Evolutionary conservation across 768 basidiomycete genomes (phyloP).

Genomic region (Chalciporus pseudorubinellus): DNA sequence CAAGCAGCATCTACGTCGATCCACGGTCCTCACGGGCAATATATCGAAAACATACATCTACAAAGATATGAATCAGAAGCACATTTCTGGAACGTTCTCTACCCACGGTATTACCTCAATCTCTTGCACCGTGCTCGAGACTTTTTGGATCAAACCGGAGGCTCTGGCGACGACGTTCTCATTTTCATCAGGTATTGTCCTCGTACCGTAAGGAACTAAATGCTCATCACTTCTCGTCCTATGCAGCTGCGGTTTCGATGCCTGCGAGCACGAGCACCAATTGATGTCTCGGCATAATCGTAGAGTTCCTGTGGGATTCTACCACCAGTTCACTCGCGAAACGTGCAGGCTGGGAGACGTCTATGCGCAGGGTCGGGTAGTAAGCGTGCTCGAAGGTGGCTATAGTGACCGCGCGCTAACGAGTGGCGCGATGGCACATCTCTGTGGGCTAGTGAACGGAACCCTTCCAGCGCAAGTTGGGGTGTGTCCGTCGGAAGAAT

Average conservation of each 20-base stretch:
- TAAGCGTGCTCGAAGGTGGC: conserved; percentile 94
- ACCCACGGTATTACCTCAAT: conserved; percentile 57
- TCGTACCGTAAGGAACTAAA: too few species aligned
- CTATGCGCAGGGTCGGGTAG: conserved; percentile 64
- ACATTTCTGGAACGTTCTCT: conserved; percentile 43
- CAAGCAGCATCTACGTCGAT: conserved; percentile 71
- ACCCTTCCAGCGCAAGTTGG: not conserved
- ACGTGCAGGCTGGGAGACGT: conserved; percentile 56
- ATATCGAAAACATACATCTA: conserved; percentile 31
- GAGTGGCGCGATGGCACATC: conserved; percentile 80
- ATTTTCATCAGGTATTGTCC: conserved; percentile 76
- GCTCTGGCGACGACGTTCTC: conserved; percentile 64
- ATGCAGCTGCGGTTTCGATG: conserved; percentile 88
- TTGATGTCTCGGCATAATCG: conserved; percentile 88
- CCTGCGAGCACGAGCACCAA: conserved; percentile 85
- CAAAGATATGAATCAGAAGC: conserved; percentile 14
- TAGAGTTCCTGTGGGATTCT: conserved; percentile 62
- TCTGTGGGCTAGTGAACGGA: conserved; percentile 56
- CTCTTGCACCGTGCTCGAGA: conserved; percentile 66
- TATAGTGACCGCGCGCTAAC: conserved; percentile 88
- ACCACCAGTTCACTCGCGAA: conserved; percentile 55
- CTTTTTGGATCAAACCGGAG: conserved; percentile 69
- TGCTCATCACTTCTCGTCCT: not conserved
- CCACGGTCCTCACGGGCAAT: conserved; percentile 16
- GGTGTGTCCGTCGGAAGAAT: not conserved